phyloP scores from a whole-genome alignment of 1,139 yeast species.

The Yamadazyma dushanensis region DNA sequence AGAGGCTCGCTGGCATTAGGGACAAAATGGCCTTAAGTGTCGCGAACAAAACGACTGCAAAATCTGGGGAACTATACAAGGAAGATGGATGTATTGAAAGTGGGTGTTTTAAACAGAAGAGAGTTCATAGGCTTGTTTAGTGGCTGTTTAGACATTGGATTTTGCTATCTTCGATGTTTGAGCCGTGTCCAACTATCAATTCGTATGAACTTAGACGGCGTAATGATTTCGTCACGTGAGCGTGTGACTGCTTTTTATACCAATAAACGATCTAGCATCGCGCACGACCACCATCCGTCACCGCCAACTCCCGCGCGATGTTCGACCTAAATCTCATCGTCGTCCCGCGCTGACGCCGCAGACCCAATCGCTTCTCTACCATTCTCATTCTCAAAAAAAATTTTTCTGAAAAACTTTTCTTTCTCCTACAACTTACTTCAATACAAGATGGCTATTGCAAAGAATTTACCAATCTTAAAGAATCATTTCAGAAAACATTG shows the following conservation, averaged over 20 bases:
- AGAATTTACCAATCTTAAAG: constrained; percentile 96
- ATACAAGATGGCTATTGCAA: constrained; percentile 78
- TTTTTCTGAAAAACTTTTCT: constrained; percentile 6
- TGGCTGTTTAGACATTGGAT: no score
- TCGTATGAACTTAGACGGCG: no score
- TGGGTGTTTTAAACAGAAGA: no score
- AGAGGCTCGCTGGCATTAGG: neutral
- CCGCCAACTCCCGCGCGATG: neutral
- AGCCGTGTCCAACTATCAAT: no score
- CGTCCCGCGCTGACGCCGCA: neutral
- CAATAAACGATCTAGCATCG: neutral
- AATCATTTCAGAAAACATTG: constrained; percentile 99
- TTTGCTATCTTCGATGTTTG: no score
- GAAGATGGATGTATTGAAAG: no score
- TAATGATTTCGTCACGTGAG: no score
- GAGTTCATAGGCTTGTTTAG: no score
- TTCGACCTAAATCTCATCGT: neutral
- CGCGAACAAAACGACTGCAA: no score
- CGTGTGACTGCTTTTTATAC: constrained; percentile 10
- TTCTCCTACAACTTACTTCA: constrained; percentile 2
- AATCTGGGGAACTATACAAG: no score
- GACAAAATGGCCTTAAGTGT: no score
- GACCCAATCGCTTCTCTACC: neutral
- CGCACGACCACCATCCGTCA: neutral
- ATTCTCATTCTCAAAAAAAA: constrained; percentile 7